phyloP scores from a whole-genome alignment of 495 filamentous ascomycete genomes.

The Cetradonia linearis region DNA sequence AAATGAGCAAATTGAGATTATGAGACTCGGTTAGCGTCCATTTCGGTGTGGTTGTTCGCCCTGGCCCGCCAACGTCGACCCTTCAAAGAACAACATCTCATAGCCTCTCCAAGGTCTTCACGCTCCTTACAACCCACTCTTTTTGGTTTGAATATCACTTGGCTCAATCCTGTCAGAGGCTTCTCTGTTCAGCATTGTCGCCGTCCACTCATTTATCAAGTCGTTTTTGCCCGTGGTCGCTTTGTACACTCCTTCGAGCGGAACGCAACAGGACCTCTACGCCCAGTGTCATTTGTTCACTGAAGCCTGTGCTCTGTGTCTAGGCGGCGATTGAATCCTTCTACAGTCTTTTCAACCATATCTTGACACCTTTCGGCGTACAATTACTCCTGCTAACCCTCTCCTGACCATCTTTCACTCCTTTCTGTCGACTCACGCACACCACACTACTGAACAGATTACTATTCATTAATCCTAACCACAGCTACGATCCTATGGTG shows the following conservation, averaged over 20 bases:
- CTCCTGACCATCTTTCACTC: neutral
- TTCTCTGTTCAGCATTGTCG: conserved; percentile 23
- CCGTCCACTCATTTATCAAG: conserved; percentile 25
- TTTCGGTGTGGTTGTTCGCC: neutral
- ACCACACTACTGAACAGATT: neutral
- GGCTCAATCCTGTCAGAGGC: conserved; percentile 23
- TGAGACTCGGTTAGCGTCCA: conserved; percentile 1
- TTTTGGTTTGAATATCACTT: conserved; percentile 14
- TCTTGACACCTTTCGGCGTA: neutral
- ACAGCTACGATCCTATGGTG: neutral
- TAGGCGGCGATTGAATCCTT: neutral
- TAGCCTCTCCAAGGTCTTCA: conserved; percentile 10
- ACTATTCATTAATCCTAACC: neutral
- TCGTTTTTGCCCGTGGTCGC: conserved; percentile 11
- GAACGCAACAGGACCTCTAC: neutral
- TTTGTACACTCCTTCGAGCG: conserved; percentile 22
- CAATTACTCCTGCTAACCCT: neutral
- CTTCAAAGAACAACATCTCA: conserved; percentile 5
- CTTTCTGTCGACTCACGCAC: neutral
- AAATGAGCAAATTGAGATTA: conserved; percentile 10
- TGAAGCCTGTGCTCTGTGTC: neutral
- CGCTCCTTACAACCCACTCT: conserved; percentile 12
- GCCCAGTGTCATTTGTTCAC: neutral
- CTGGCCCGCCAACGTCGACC: conserved; percentile 6
- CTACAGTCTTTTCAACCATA: neutral